Base-by-base conservation (phyloP, 768 basidiomycete species). In the Mycena vulgaris region DNA sequence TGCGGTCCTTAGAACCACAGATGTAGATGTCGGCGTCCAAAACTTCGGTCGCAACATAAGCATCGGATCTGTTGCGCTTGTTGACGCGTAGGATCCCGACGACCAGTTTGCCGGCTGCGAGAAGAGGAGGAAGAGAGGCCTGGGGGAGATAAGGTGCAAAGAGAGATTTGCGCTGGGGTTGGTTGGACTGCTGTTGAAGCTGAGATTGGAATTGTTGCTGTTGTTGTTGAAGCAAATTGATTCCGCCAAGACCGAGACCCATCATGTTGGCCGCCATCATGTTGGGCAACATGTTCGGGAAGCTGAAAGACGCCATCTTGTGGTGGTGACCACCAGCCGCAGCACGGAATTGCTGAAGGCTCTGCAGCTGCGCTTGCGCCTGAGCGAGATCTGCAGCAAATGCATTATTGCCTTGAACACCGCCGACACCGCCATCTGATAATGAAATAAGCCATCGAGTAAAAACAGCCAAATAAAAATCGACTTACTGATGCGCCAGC, bases 71-170 rank as follows among this genome's bases (percentile, higher is more conserved):
- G 80, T 99, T 98, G 75, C 97, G 93, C 84, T 99, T 98, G 84
- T 99, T 99, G 74, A 98, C 98, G 37, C 98, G 92, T 58, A 99
- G 83, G 62, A 98, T 96, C 70, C 98, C 98, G 49, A 99, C 96
- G 64, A 99, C 98, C 52, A 99, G 87, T 82, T 99, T 99, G 53
- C 98, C 98, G 13, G 98, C 97, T 11, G 95, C 95, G 61, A 99
- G 89, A 62, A 99, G 90, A 57, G 98, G 98, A 28, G 97, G 97
- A 42, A 99, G 89, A 51, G 96, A 98, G 16, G 97, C 97, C 80
- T 98, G 97, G 58, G 98, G 98, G 70, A 99, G 90, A 80, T 99
- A 99, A 63, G 98, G 98, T 67, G 97, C 97, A 79, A 99, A 99
- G 42, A 99, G 88, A 51, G 96, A 98, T 85, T 99, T 99, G 82